Evolutionary conservation across 371 early-diverging fungal species (phyloP).

Genomic region (Globomyces sp.): DNA sequence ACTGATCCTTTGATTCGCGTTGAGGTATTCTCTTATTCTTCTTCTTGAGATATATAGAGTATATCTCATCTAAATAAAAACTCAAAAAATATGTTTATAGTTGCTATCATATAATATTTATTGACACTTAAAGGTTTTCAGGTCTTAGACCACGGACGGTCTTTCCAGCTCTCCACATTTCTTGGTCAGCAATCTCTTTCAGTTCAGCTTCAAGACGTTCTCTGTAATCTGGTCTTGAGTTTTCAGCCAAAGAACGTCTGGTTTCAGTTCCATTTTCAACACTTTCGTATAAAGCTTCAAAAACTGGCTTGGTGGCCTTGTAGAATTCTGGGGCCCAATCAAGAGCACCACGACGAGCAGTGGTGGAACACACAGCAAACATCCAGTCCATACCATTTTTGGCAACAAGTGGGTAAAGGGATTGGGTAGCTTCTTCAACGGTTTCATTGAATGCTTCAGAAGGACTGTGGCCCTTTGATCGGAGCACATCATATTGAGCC

Average conservation of each 20-base stretch:
- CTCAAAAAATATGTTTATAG: not conserved
- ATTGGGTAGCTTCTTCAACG: slow-evolving; percentile 98
- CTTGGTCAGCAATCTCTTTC: slow-evolving; percentile 68
- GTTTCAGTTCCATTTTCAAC: slow-evolving; percentile 91
- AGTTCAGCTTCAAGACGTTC: slow-evolving; percentile 88
- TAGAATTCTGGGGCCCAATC: slow-evolving; percentile 97
- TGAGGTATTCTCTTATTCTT: too few species aligned
- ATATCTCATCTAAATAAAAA: not conserved
- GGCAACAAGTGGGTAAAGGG: slow-evolving; percentile 94
- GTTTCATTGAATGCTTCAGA: slow-evolving; percentile 99
- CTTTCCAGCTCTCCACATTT: slow-evolving; percentile 86
- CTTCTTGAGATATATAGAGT: too few species aligned
- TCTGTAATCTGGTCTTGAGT: slow-evolving; percentile 89
- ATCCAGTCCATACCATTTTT: slow-evolving; percentile 98
- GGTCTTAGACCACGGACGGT: slow-evolving; percentile 70
- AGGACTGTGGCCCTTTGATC: slow-evolving; percentile 91
- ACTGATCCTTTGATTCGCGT: too few species aligned
- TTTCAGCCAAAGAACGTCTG: slow-evolving; percentile 82
- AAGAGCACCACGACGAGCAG: slow-evolving; percentile 86
- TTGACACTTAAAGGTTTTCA: slow-evolving; percentile 32
- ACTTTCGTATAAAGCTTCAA: slow-evolving; percentile 83
- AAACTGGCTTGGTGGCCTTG: slow-evolving; percentile 90
- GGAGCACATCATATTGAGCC: slow-evolving; percentile 96
- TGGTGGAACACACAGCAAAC: slow-evolving; percentile 96
- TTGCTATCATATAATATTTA: not conserved